Percentiles rank a stretch among this genome's conserved stretches.
These are phyloP conservation scores for Neospora caninum DNA, from an alignment of 169 alveolate genomes.

Conservation along the genomic window DNA sequence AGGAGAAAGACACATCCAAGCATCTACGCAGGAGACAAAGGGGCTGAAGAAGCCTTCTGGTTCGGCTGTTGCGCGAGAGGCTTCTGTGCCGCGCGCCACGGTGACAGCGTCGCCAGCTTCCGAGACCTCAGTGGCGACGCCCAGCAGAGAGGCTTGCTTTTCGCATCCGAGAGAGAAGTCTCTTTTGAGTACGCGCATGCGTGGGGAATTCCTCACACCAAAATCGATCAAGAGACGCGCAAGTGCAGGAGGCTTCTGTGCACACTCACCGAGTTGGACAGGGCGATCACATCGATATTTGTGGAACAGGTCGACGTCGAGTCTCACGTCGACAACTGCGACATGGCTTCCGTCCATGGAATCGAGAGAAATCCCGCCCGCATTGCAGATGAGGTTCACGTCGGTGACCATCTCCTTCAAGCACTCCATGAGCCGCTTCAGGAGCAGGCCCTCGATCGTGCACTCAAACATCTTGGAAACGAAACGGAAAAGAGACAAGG, in stretches of 20 bases:
- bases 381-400: slow-evolving; percentile 95
- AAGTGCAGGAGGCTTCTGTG: background rate
- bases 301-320: slow-evolving; percentile 95
- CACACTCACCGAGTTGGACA: slow-evolving; percentile 86
- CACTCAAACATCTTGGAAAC: slow-evolving; percentile 65
- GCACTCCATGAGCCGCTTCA: slow-evolving; percentile 72
- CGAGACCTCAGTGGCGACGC: too few relatives aligned
- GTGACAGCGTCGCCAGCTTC: too few relatives aligned
- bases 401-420: slow-evolving; percentile 96
- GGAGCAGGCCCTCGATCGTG: slow-evolving; percentile 58
- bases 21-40: too few relatives aligned
- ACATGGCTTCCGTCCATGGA: slow-evolving; percentile 99
- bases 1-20: too few relatives aligned
- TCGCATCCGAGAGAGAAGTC: too few relatives aligned
- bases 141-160: too few relatives aligned
- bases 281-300: slow-evolving; percentile 95
- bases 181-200: too few relatives aligned
- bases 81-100: too few relatives aligned
- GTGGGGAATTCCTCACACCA: too few relatives aligned
- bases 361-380: slow-evolving; percentile 95
- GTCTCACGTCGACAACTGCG: slow-evolving; percentile 93
- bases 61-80: too few relatives aligned
- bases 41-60: too few relatives aligned
- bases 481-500: background rate
- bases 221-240: background rate